These are phyloP conservation scores for Psilocybe mexicana DNA, from an alignment of 1,284 basidiomycete genomes.

Conservation along the genomic window DNA sequence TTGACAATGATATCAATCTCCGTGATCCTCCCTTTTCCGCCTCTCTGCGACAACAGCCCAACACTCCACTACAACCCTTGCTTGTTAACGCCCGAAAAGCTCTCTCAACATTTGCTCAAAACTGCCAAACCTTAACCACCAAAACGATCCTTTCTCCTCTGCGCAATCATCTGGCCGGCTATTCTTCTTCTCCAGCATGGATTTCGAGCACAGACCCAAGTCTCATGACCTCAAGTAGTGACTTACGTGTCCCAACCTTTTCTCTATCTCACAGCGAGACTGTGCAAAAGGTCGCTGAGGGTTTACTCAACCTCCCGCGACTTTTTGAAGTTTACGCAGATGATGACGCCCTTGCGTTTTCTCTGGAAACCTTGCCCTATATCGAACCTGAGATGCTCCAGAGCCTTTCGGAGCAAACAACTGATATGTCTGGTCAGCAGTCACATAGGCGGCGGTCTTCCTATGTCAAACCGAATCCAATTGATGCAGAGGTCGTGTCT, in stretches of 20 bases:
- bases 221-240: constrained; percentile 47
- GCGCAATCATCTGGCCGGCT: constrained; percentile 71
- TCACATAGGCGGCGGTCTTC: constrained; percentile 33
- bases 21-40: constrained; percentile 26
- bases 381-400: constrained; percentile 61
- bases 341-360: constrained; percentile 89
- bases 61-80: constrained; percentile 40
- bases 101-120: constrained; percentile 66
- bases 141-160: constrained; percentile 85
- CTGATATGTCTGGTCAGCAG: constrained; percentile 29
- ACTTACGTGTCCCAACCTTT: constrained; percentile 88
- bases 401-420: constrained; percentile 41
- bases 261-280: constrained; percentile 89
- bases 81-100: constrained; percentile 60
- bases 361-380: constrained; percentile 77
- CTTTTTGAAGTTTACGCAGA: constrained; percentile 94
- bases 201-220: constrained; percentile 48
- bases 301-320: constrained; percentile 88
- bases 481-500: constrained; percentile 77
- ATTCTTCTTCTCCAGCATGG: constrained; percentile 76
- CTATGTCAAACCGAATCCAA: constrained; percentile 36
- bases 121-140: constrained; percentile 79
- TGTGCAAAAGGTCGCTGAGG: constrained; percentile 89
- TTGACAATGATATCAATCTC: constrained; percentile 43
- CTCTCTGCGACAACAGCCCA: constrained; percentile 26